Conservation (phyloP, 805 yeast species). For the Wickerhamomyces pijperi region DNA sequence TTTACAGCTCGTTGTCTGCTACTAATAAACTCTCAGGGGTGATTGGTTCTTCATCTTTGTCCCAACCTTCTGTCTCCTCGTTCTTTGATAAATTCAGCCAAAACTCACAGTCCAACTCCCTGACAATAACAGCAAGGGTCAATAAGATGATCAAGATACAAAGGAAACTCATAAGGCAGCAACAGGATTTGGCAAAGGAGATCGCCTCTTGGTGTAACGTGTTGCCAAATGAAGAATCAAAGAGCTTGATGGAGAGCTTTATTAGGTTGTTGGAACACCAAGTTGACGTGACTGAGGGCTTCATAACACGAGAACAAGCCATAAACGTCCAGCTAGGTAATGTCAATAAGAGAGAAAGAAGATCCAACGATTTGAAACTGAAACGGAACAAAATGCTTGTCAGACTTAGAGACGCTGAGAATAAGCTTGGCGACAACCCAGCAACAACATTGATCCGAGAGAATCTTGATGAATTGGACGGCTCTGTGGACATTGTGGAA, state of each 20-base stretch:
- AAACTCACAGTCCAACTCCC: constrained; percentile 16
- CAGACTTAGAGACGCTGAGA: constrained; percentile 30
- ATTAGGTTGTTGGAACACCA: constrained; percentile 28
- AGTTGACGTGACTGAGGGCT: constrained; percentile 23
- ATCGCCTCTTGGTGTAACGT: constrained; percentile 30
- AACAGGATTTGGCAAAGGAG: constrained; percentile 28
- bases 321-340: constrained; percentile 32
- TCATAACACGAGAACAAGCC: constrained; percentile 31
- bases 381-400: constrained; percentile 27
- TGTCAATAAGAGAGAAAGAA: constrained; percentile 39
- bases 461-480: constrained; percentile 37
- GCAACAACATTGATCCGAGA: constrained; percentile 34
- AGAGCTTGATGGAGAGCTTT: constrained; percentile 28
- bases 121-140: constrained; percentile 22
- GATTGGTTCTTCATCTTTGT: constrained; percentile 1
- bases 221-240: constrained; percentile 28
- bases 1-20: neutral
- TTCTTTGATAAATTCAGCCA: constrained; percentile 16
- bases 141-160: constrained; percentile 28
- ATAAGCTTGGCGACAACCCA: constrained; percentile 35
- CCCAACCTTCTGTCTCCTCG: constrained; percentile 9
- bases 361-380: constrained; percentile 27
- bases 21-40: neutral
- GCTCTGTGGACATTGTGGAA: constrained; percentile 40
- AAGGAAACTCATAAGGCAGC: constrained; percentile 24